Evolutionary conservation across 176 grass and related monocot genomes (phyloP), one percentile per base, ranked within the genome.

Genomic region (Cenchrus fungigraminus): DNA sequence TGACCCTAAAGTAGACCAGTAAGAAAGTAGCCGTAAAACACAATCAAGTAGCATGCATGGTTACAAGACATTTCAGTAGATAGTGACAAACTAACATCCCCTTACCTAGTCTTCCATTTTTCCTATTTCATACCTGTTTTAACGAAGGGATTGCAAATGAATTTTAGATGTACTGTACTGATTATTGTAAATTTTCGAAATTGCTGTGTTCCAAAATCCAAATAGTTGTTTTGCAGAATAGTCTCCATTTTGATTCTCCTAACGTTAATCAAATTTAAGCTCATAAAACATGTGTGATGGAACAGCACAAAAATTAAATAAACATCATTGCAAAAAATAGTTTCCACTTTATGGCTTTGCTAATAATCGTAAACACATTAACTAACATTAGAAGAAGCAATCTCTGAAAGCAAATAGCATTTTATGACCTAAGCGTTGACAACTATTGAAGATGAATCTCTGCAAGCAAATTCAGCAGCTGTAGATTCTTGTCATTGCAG

Each of bases 41-140:
- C 11, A 78, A 64, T 54, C 49, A 55, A 49, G 28, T 58, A 81
- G 62, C 56, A 83, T 64, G 59, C 16, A 83, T 25, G 46, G 15
- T 55, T 56, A 65, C 29, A 71, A 45, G 20, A 61, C 20, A 73
- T 85, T 64, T 45, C 32, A 53, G 66, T 71, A 44, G 8, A 42
- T 42, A 76, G 40, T 80, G 69, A 44, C n/a, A 73, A 20, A 45
- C 68, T 73, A n/a, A 31, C 46, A 73, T 29, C 12, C 70, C 11
- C 6, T 46, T n/a, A 29, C 68, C 68, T 5, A 4, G 0, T 71
- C 11, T 73, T 13, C 6, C n/a, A 15, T 49, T 73, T 72, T 73
- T 47, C n/a, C 20, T 28, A 28, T 72, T 28, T 50, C 12, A 50
- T 11, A 50, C 69, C 44, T 50, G 5, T 50, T 50, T 28, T 13